Evolutionary conservation across 441 rosid genomes (phyloP).

Genomic region (Euphorbia schlechtendalii): DNA sequence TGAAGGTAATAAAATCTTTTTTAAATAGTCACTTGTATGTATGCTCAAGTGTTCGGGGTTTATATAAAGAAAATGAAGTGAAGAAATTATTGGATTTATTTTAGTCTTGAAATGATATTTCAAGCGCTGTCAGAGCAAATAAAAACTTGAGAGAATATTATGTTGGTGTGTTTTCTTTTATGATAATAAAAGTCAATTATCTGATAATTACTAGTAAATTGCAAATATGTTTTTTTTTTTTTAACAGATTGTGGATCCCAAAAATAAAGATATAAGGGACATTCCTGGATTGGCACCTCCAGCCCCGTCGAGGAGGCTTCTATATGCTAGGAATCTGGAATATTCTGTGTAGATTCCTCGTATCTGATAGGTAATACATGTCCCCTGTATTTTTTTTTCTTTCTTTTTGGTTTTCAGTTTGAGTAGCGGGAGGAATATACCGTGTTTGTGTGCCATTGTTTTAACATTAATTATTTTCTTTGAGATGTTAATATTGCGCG

Average conservation of each 20-base stretch:
- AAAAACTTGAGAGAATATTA: background rate
- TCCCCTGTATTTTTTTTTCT: constrained; percentile 5
- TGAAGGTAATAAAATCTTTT: too few species aligned
- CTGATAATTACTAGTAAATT: background rate
- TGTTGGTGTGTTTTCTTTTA: too few species aligned
- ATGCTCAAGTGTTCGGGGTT: background rate
- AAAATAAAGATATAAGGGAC: constrained; percentile 88
- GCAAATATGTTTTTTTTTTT: constrained; percentile 22
- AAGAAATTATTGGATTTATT: background rate
- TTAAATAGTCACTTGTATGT: too few species aligned
- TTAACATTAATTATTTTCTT: constrained; percentile 15
- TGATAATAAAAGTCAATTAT: too few species aligned
- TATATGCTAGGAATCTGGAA: constrained; percentile 38
- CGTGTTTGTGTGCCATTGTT: constrained; percentile 18
- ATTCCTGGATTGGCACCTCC: constrained; percentile 99
- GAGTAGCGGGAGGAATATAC: constrained; percentile 19
- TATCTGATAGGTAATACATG: background rate
- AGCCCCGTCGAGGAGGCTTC: constrained; percentile 77
- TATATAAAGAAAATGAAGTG: background rate
- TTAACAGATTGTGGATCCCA: constrained; percentile 89
- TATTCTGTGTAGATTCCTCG: constrained; percentile 22
- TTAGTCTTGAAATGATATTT: too few species aligned
- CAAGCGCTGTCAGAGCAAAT: background rate
- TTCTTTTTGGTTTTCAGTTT: constrained; percentile 6
- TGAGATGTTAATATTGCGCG: constrained; percentile 35